A percentile compares a stretch with the other conserved stretches of the same genome.
phyloP scores from a whole-genome alignment of 768 basidiomycete species.

The Xerocomellus intermedius region DNA sequence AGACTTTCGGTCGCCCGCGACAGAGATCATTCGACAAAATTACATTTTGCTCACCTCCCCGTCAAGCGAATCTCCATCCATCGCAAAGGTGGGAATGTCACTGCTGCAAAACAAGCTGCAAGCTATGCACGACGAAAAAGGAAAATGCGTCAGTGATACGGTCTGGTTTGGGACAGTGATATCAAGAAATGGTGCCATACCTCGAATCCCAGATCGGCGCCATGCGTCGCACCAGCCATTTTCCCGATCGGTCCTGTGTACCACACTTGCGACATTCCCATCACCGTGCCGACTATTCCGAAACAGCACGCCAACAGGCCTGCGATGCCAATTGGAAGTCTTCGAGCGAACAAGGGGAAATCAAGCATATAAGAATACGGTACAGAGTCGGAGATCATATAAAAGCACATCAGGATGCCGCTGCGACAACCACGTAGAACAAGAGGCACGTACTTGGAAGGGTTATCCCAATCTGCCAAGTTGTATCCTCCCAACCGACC shows the following conservation, averaged over 20 bases:
- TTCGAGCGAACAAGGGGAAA: constrained; percentile 4
- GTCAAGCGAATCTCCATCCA: constrained; percentile 48
- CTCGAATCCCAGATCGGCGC: constrained; percentile 57
- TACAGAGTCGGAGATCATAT: too few relatives aligned
- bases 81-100: constrained; percentile 47
- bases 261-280: constrained; percentile 55
- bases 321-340: constrained; percentile 49
- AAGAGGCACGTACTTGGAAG: constrained; percentile 31
- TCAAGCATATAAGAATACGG: neutral
- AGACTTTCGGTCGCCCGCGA: too few relatives aligned
- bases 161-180: too few relatives aligned
- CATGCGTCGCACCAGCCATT: constrained; percentile 39
- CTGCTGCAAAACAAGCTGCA: constrained; percentile 44
- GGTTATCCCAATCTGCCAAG: constrained; percentile 46
- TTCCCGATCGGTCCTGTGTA: constrained; percentile 50
- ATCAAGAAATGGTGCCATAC: constrained; percentile 21
- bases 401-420: too few relatives aligned
- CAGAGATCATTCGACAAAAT: neutral
- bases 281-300: constrained; percentile 47
- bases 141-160: too few relatives aligned
- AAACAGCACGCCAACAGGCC: constrained; percentile 46
- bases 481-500: constrained; percentile 51
- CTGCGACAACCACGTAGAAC: neutral
- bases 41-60: constrained; percentile 30
- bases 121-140: constrained; percentile 14